Percentiles rank a stretch among this genome's conserved stretches.
phyloP scores from a whole-genome alignment of 2,329 filamentous ascomycete species.

The Fusarium virguliforme region DNA sequence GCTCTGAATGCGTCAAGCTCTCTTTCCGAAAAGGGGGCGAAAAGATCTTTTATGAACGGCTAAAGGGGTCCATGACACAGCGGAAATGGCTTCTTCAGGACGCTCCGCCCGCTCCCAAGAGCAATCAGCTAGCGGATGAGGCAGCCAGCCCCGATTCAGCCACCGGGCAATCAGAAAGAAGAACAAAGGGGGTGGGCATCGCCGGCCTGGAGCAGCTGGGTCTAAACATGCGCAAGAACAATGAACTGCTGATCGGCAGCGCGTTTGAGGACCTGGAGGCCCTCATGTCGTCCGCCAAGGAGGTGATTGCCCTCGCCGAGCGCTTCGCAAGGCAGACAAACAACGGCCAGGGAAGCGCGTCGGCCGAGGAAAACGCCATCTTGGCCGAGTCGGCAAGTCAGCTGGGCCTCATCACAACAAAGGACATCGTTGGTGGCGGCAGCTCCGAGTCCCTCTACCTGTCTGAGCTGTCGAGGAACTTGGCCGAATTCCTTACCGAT shows the following conservation, averaged over 20 bases:
- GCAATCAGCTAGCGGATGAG: constrained; percentile 60
- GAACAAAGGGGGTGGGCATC: constrained; percentile 83
- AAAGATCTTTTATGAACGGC: constrained; percentile 88
- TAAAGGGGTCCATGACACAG: constrained; percentile 91
- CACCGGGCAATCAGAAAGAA: constrained; percentile 50
- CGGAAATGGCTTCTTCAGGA: constrained; percentile 95
- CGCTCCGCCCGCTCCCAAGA: constrained; percentile 87
- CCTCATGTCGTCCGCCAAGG: constrained; percentile 96
- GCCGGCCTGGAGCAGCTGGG: constrained; percentile 92
- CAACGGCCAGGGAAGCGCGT: constrained; percentile 71
- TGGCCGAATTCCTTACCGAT: constrained; percentile 92
- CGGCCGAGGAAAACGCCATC: constrained; percentile 80
- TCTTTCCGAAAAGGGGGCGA: constrained; percentile 93
- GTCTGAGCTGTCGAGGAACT: constrained; percentile 86
- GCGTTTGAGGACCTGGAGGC: constrained; percentile 98
- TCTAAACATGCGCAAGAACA: constrained; percentile 89
- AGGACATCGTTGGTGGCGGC: constrained; percentile 88
- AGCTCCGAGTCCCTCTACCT: constrained; percentile 88
- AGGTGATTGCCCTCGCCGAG: constrained; percentile 94
- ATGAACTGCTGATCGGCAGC: constrained; percentile 91
- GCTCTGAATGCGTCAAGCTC: constrained; percentile 85
- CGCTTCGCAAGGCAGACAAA: constrained; percentile 81
- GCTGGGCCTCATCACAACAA: constrained; percentile 91
- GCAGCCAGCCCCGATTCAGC: constrained; percentile 51
- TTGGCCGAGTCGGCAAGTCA: constrained; percentile 85